Evolutionary conservation across 2,329 filamentous ascomycete species (phyloP).

Genomic region (Sphaerulina populicola): DNA sequence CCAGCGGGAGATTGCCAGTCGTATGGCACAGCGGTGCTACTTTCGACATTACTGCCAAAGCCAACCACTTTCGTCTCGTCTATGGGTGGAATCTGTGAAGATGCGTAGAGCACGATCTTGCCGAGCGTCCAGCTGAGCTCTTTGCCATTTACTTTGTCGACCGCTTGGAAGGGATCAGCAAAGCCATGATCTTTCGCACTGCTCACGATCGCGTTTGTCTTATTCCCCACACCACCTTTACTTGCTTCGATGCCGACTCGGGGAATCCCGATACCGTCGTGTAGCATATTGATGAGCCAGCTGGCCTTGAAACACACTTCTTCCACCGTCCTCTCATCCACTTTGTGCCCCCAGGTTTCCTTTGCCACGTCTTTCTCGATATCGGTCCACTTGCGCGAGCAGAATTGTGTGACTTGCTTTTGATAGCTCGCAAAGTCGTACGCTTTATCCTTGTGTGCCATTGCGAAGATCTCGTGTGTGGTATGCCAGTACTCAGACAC

Average conservation of each 20-base stretch:
- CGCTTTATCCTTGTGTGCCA: constrained; percentile 64
- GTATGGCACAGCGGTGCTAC: constrained; percentile 28
- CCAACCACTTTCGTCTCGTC: constrained; percentile 66
- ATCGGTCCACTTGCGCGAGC: constrained; percentile 68
- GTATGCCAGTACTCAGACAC: constrained; percentile 99
- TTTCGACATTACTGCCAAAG: constrained; percentile 73
- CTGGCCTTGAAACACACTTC: constrained; percentile 96
- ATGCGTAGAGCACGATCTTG: constrained; percentile 91
- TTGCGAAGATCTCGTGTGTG: constrained; percentile 84
- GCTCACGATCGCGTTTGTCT: constrained; percentile 61
- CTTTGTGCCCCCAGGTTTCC: constrained; percentile 66
- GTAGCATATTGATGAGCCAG: constrained; percentile 93
- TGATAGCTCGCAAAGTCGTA: constrained; percentile 92
- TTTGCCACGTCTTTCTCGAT: constrained; percentile 60
- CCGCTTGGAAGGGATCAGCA: constrained; percentile 78
- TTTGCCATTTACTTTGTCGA: constrained; percentile 81
- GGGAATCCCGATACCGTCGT: constrained; percentile 91
- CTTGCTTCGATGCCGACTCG: constrained; percentile 59
- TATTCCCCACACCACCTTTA: constrained; percentile 56
- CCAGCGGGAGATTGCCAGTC: constrained; percentile 79
- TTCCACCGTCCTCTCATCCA: constrained; percentile 63
- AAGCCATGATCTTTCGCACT: constrained; percentile 63
- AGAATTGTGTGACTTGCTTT: constrained; percentile 73
- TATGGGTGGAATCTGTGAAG: constrained; percentile 70
- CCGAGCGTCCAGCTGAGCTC: constrained; percentile 97